phyloP scores from a whole-genome alignment of 768 basidiomycete genomes.

The Tulasnella sp. region DNA sequence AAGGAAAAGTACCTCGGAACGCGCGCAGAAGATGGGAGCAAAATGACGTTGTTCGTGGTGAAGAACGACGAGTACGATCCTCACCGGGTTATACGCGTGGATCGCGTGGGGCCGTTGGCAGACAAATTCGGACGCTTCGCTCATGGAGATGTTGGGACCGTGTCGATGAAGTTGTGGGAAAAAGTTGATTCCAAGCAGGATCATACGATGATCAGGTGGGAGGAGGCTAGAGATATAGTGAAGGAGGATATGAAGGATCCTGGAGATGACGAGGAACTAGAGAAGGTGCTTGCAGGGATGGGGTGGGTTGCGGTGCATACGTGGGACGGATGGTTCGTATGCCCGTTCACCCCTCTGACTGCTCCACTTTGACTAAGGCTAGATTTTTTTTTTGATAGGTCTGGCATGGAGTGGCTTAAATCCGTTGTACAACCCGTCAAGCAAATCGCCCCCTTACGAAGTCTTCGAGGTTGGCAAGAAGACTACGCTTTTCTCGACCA shows the following conservation, averaged over 20 bases:
- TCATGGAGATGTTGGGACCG: neutral
- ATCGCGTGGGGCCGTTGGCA: constrained; percentile 26
- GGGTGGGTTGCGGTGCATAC: constrained; percentile 39
- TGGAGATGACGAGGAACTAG: constrained; percentile 30
- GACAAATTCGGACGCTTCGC: neutral
- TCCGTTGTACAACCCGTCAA: constrained; percentile 35
- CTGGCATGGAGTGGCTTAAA: constrained; percentile 41
- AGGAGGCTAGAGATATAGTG: constrained; percentile 26
- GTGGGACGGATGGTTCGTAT: constrained; percentile 37
- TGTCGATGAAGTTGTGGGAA: neutral
- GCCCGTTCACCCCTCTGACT: neutral
- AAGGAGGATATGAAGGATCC: constrained; percentile 20
- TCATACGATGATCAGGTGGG: constrained; percentile 29
- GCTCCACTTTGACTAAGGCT: neutral
- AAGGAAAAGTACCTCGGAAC: constrained; percentile 30
- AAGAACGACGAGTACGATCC: constrained; percentile 41
- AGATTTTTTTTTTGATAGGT: constrained; percentile 25
- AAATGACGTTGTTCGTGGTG: constrained; percentile 32
- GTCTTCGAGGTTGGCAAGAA: constrained; percentile 37
- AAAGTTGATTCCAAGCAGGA: constrained; percentile 21
- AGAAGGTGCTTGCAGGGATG: constrained; percentile 32
- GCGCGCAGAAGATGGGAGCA: neutral
- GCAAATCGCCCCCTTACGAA: constrained; percentile 33
- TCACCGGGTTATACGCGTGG: constrained; percentile 33
- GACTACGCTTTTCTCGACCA: constrained; percentile 33